phyloP scores from a whole-genome alignment of 164 flowering plant species.

The Paratinospora sagittata region DNA sequence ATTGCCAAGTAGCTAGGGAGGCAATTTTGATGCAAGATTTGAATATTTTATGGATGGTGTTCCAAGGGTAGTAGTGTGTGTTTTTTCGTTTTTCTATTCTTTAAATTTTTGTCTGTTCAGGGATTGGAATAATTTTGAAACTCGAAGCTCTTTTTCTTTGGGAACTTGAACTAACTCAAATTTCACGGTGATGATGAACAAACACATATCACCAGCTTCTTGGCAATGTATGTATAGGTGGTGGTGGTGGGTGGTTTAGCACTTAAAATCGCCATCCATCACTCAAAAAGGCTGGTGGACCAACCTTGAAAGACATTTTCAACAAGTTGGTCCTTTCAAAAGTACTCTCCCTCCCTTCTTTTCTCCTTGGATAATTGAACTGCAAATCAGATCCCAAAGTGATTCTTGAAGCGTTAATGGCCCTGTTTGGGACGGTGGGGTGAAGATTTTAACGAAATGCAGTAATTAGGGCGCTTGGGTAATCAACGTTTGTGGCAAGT shows the following conservation, averaged over 20 bases:
- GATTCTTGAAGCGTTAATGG: no score
- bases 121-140: conserved; percentile 1
- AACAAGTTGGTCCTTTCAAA: conserved; percentile 8
- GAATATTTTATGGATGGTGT: no score
- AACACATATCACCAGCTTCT: not conserved
- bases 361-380: no score
- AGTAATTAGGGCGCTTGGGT: no score
- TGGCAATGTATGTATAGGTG: not conserved
- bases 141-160: not conserved
- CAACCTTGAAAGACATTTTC: conserved; percentile 14
- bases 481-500: no score
- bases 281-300: conserved; percentile 22
- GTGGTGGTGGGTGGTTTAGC: conserved; percentile 1
- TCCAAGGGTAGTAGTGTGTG: no score
- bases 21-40: not conserved
- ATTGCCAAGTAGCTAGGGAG: not conserved
- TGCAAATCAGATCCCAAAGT: no score
- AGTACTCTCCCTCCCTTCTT: conserved; percentile 11
- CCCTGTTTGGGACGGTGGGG: no score
- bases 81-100: not conserved
- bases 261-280: conserved; percentile 8
- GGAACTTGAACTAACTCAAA: not conserved
- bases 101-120: not conserved
- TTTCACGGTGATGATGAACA: not conserved
- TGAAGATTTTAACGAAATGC: no score